Evolutionary conservation across 2,329 filamentous ascomycete species (phyloP), one percentile per base, ranked within the genome.

Genomic region (Scedosporium boydii): DNA sequence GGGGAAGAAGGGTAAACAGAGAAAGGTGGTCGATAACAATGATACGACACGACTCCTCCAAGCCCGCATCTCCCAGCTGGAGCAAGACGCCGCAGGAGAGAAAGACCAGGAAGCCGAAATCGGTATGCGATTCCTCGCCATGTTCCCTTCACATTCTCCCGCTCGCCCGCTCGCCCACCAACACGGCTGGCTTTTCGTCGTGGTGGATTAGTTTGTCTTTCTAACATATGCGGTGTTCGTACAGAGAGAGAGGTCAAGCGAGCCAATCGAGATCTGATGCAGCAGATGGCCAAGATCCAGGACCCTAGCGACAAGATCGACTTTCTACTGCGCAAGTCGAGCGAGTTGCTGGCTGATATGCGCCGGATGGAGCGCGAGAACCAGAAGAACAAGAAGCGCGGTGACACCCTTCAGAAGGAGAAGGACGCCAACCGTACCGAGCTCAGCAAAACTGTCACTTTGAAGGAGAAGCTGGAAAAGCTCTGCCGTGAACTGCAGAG

Each of bases 401-500:
- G 90, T 27, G 95, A 99, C 73, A 89, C 91, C 70, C 76, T 99
- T 62, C 95, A 99, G 75, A 99, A 98, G 74, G 95, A 99, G 70
- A 96, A 96, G 74, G 95, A 99, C 72, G 87, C 90, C 67, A 89
- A 89, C 63, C 87, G 92, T 69, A 89, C 88, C 57, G 95, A 99
- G 73, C 80, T 96, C 62, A 93, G 87, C 76, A 96, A 96, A 77
- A 93, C 93, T 23, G 87, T 90, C 21, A 89, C 88, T 1, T 85
- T 98, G 72, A 97, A 96, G 74, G 93, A 98, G 74, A 98, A 98
- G 76, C 80, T 99, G 56, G 95, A 99, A 76, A 99, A 98, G 73
- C 80, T 99, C 38, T 97, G 93, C 70, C 83, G 95, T 63, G 95
- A 99, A 74, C 82, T 99, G 62, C 95, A 96, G 64, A 90, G 93